phyloP scores from a whole-genome alignment of 2,329 filamentous ascomycete species.

The Exserohilum turcica region DNA sequence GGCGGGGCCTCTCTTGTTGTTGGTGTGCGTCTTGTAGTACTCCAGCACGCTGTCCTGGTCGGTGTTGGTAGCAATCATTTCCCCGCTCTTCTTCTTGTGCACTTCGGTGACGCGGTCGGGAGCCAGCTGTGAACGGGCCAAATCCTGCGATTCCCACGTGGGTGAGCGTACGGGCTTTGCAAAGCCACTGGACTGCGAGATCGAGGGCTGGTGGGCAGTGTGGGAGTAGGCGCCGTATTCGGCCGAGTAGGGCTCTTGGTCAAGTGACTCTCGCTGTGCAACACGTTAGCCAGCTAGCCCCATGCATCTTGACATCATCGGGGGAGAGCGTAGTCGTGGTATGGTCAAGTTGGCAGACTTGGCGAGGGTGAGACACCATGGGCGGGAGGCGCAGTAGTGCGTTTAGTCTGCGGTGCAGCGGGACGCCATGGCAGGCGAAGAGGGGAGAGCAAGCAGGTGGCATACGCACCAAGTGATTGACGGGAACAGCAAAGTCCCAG shows the following conservation, averaged over 20 bases:
- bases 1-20: conserved; percentile 22
- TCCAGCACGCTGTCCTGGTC: conserved; percentile 57
- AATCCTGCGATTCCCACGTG: conserved; percentile 38
- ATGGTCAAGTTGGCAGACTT: conserved; percentile 7
- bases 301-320: conserved; percentile 1
- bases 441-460: no score
- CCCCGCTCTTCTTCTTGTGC: conserved; percentile 49
- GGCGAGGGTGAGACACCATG: conserved; percentile 30
- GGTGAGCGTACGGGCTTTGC: conserved; percentile 38
- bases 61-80: conserved; percentile 49
- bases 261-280: conserved; percentile 35
- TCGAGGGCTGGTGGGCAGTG: conserved; percentile 40
- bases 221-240: conserved; percentile 38
- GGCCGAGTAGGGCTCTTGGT: conserved; percentile 45
- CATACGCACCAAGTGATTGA: conserved; percentile 44
- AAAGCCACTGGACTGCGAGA: conserved; percentile 43
- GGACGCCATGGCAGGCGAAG: conserved; percentile 11
- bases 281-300: conserved; percentile 27
- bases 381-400: conserved; percentile 30
- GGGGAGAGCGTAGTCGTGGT: background rate
- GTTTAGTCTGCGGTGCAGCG: conserved; percentile 22
- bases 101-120: conserved; percentile 46
- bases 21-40: conserved; percentile 45
- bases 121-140: conserved; percentile 34
- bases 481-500: conserved; percentile 49